Conservation (phyloP, 805 yeast species). For the Saturnispora bothae region DNA sequence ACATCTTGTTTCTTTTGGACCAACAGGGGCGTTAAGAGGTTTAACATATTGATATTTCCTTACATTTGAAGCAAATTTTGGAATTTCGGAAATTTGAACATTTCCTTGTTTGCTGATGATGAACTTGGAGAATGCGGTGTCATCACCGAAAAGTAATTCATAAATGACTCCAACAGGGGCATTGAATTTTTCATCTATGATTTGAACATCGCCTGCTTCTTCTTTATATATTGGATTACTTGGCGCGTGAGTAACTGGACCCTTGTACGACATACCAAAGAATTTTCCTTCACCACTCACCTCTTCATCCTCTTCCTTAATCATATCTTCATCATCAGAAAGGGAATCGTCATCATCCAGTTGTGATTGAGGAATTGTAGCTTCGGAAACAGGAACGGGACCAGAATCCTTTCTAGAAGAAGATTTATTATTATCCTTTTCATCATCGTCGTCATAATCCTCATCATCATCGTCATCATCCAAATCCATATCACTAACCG, state of each 20-base stretch:
- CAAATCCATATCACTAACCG: slow-evolving; percentile 11
- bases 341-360: slow-evolving; percentile 20
- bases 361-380: too few relatives aligned
- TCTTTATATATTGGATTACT: slow-evolving; percentile 34
- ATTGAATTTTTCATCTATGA: slow-evolving; percentile 36
- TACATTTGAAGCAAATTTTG: slow-evolving; percentile 27
- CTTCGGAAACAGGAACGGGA: slow-evolving; percentile 13
- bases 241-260: slow-evolving; percentile 28
- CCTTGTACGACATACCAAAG: slow-evolving; percentile 32
- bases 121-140: slow-evolving; percentile 33
- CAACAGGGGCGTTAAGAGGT: slow-evolving; percentile 58
- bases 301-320: slow-evolving; percentile 21
- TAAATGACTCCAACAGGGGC: slow-evolving; percentile 62
- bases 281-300: slow-evolving; percentile 20
- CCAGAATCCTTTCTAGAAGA: background rate
- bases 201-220: slow-evolving; percentile 40
- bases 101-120: slow-evolving; percentile 55
- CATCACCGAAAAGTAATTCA: slow-evolving; percentile 52
- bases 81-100: slow-evolving; percentile 42
- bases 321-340: slow-evolving; percentile 25
- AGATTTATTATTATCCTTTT: slow-evolving; percentile 14
- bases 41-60: slow-evolving; percentile 50
- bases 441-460: slow-evolving; percentile 18
- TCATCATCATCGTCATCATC: slow-evolving; percentile 26
- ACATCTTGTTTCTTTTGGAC: slow-evolving; percentile 69